Evolutionary conservation across 1,139 yeast genomes (phyloP).

Genomic region (Blastobotrys arbuscula): DNA sequence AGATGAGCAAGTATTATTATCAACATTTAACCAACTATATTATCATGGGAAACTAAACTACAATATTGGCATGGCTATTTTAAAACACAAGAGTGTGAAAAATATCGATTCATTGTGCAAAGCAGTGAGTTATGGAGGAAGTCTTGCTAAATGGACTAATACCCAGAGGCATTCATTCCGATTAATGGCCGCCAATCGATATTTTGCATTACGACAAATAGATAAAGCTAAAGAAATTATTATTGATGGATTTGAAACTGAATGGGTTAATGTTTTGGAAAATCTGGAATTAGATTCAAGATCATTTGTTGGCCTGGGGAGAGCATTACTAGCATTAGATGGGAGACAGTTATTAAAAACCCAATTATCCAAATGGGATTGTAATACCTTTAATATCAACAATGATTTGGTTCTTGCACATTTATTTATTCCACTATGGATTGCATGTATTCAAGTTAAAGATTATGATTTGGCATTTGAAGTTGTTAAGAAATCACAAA

Average conservation of each 20-base stretch:
- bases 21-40: slow-evolving; percentile 22
- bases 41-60: slow-evolving; percentile 24
- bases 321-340: slow-evolving; percentile 20
- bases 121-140: slow-evolving; percentile 18
- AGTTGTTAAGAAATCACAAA: slow-evolving; percentile 5
- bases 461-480: slow-evolving; percentile 12
- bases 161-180: slow-evolving; percentile 23
- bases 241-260: slow-evolving; percentile 20
- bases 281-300: slow-evolving; percentile 15
- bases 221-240: slow-evolving; percentile 20
- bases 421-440: slow-evolving; percentile 19
- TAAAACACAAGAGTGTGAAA: slow-evolving; percentile 18
- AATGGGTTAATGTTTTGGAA: slow-evolving; percentile 21
- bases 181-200: slow-evolving; percentile 26
- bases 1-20: slow-evolving; percentile 16
- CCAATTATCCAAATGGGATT: slow-evolving; percentile 13
- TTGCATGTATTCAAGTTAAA: slow-evolving; percentile 12
- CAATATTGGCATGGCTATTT: slow-evolving; percentile 20
- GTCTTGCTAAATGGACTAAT: slow-evolving; percentile 23
- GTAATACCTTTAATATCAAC: slow-evolving; percentile 10
- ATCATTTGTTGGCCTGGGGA: slow-evolving; percentile 18
- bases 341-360: slow-evolving; percentile 14
- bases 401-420: slow-evolving; percentile 3
- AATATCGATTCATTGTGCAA: slow-evolving; percentile 22
- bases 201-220: slow-evolving; percentile 20